Evolutionary conservation across 1,139 yeast species (phyloP), one percentile per base, ranked within the genome.

Genomic region (Magnusiomyces clavatus): DNA sequence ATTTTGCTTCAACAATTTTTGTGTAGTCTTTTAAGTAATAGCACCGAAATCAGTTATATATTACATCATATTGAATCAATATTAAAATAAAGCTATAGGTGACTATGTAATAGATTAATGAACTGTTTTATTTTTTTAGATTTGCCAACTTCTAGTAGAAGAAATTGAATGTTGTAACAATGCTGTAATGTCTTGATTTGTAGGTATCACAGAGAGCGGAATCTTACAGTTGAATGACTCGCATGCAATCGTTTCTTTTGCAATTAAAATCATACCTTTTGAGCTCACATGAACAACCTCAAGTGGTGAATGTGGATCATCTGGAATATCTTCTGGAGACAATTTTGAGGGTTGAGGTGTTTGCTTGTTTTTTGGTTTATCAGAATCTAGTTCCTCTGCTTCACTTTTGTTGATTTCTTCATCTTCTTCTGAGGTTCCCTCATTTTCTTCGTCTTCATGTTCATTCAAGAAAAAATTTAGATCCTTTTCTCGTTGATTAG

Each of bases 181-280:
- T 2, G 67, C 65, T 10, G 63, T 58, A 37, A 64, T 62, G 51
- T 64, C 67, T 46, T 64, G 66, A 51, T 64, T 63, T 1, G 68
- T 64, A 0, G 68, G 67, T 41, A 58, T 57, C 14, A 64, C 66
- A 35, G 59, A 56, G 5, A 69, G 47, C 1, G 72, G 72, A 20
- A 69, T 64, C 10, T 67, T 63, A 49, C 69, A 65, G 14, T 63
- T 55, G 46, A 68, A 63, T 17, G 60, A 49, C 40, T 65, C 69
- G 46, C 68, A 61, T 12, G 60, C 60, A 3, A 68, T 57, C 17
- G 58, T 59, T 8, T 60, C 60, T 43, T 58, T 59, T 2, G 69
- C 65, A 5, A 56, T 54, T 12, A 58, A 51, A 13, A 60, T 57
- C 34, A 58, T 53, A 10, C 60, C 62, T 12, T 57, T 57, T 17